Percentiles rank a stretch among this genome's conserved stretches.
These are phyloP conservation scores for Apostasia shenzhenica DNA, from an alignment of 106 monocot species.

Conservation along the genomic window DNA sequence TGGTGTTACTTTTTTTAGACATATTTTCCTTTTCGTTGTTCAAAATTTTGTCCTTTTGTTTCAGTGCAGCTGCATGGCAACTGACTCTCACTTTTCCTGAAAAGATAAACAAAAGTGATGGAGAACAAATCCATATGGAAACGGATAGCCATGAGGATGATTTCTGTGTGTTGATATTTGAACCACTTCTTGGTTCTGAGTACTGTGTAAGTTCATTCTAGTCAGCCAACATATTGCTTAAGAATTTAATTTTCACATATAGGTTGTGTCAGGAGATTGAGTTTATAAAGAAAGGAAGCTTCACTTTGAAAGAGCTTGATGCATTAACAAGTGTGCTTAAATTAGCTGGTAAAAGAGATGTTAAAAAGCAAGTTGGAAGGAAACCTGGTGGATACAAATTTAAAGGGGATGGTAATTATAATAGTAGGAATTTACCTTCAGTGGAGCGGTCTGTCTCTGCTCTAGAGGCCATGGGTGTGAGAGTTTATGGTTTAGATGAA, in stretches of 20 bases:
- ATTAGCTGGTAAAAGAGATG: conserved; percentile 41
- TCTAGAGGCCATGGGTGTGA: conserved; percentile 91
- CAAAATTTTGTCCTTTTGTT: conserved; percentile 7
- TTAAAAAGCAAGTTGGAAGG: conserved; percentile 22
- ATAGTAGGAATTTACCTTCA: conserved; percentile 16
- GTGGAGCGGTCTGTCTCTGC: conserved; percentile 54
- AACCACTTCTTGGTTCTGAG: conserved; percentile 68
- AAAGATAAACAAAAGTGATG: conserved; percentile 20
- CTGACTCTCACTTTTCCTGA: conserved; percentile 51
- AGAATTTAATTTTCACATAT: neutral
- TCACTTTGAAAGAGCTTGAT: conserved; percentile 65
- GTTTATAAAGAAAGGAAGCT: conserved; percentile 82
- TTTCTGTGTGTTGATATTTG: conserved; percentile 75
- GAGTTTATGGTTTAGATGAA: conserved; percentile 79
- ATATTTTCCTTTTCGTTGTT: too few relatives aligned
- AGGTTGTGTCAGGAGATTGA: conserved; percentile 61
- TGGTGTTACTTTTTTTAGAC: too few relatives aligned
- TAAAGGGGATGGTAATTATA: conserved; percentile 27
- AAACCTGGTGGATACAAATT: conserved; percentile 22
- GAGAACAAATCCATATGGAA: conserved; percentile 1
- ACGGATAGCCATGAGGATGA: conserved; percentile 27
- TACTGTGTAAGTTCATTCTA: conserved; percentile 47
- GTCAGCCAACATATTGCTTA: neutral
- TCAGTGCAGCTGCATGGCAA: conserved; percentile 89
- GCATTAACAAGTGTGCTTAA: conserved; percentile 67